Evolutionary conservation across 2,329 filamentous ascomycete genomes (phyloP), one percentile per base, ranked within the genome.

Genomic region (Xylariaceae sp.): DNA sequence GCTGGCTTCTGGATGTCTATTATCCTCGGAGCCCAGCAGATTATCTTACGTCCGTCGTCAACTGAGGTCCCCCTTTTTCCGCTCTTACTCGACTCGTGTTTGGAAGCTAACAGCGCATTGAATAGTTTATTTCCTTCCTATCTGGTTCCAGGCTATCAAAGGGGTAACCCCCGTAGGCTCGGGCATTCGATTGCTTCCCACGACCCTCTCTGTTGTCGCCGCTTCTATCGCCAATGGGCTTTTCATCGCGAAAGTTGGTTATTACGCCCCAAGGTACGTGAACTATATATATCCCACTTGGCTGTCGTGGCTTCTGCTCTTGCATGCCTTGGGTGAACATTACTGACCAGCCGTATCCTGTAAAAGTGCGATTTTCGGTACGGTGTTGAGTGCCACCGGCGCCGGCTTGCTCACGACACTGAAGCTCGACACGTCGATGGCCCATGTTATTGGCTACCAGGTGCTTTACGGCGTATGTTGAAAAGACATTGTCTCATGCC

Each of bases 131-230:
- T 79, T 72, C 60, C 65, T 80, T 3, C 76, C 77, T 8, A 70
- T 80, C 52, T 81, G 76, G 74, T 80, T 78, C 64, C 76, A 79
- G 56, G 73, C 73, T 8, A 72, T 77, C 45, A 66, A 74, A 50
- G 68, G 66, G 39, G 66, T 70, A 6, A 70, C 68, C 2, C 73
- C 75, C 9, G 70, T 74, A 3, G 62, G 72, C 54, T 72, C 73
- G 1, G 75, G 76, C 3, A 74, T 77, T 51, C 68, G 71, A 11
- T 61, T 74, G 12, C 68, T 77, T 7, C 74, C 75, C 2, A 65
- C 75, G 47, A 64, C 75, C 19, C 67, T 78, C 7, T 64, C 69
- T 46, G 68, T 73, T 54, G 71, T 77, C 29, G 50, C 75, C 7
- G 66, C 69, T n/a, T 73, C 72, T 6, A 71, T 77, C 51, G 31